Percentiles rank a stretch among this genome's conserved stretches.
Conservation (phyloP, 2,329 filamentous ascomycete species). For the Hypoxylon sp. region DNA sequence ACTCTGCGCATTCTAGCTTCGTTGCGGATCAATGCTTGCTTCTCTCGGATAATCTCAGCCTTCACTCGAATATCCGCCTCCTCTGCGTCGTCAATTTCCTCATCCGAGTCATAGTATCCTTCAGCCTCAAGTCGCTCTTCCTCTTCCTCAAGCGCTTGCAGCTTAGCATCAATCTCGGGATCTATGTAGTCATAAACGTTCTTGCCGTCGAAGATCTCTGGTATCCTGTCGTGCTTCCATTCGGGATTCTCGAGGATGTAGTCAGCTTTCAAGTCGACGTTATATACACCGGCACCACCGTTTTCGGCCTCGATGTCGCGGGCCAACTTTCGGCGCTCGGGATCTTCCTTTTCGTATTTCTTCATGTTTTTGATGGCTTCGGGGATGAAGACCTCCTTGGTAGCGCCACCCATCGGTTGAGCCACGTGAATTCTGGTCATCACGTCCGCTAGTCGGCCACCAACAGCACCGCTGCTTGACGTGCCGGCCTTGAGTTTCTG, state of each 20-base stretch:
- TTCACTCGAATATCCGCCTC: conserved; percentile 90
- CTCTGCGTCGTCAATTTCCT: conserved; percentile 85
- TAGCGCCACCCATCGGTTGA: conserved; percentile 85
- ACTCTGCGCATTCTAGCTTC: conserved; percentile 96
- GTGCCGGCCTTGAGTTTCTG: conserved; percentile 97
- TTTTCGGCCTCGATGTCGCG: conserved; percentile 92
- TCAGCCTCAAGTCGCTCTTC: conserved; percentile 92
- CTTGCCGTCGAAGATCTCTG: conserved; percentile 93
- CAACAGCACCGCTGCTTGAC: conserved; percentile 78
- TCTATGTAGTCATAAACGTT: conserved; percentile 98
- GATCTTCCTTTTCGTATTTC: conserved; percentile 92
- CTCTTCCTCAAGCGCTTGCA: conserved; percentile 92
- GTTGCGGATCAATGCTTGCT: conserved; percentile 91
- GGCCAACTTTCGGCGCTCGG: conserved; percentile 83
- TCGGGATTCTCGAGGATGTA: conserved; percentile 89
- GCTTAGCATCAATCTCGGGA: conserved; percentile 93
- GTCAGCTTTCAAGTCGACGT: conserved; percentile 88
- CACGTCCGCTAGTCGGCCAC: conserved; percentile 87
- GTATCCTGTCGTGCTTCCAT: conserved; percentile 97
- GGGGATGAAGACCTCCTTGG: conserved; percentile 87
- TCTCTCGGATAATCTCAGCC: conserved; percentile 95
- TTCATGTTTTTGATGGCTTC: conserved; percentile 82
- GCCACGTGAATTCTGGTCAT: conserved; percentile 96
- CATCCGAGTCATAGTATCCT: conserved; percentile 92
- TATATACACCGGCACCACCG: conserved; percentile 95